Evolutionary conservation across 331 rosid genomes (phyloP), one percentile per base, ranked within the genome.

Genomic region (Spiraea crenata): DNA sequence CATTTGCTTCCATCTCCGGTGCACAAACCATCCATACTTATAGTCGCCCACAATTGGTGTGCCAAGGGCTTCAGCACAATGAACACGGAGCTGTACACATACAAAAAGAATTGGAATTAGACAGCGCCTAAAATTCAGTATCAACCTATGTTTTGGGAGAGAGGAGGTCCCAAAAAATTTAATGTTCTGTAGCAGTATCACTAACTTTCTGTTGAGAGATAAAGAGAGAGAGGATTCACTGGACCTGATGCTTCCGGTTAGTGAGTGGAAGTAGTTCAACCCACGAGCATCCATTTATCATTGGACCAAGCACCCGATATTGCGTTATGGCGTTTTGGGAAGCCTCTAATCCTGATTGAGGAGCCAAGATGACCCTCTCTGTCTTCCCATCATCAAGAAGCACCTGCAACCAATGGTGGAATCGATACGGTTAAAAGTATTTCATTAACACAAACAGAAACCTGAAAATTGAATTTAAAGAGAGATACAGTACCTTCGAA

Each of bases 31-130:
- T 35, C 99, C 99, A 11, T 93, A 93, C 82, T 85, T 90, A 52
- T 89, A 93, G 80, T 93, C 99, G 2, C 99, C 98, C 69, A 93
- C 95, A 42, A 93, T 93, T 9, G 99, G 97, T 0, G 97, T 90
- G 65, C 99, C 97, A 35, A 93, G 92, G 66, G 99, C 99, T 86
- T 93, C 97, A 42, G 99, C 97, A 49, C 99, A 93, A 80, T 93
- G 99, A 54, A 93, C 96, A n/a, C 97, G 90, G 67, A 93, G 84
- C 99, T 91, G 83, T 42, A 76, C 57, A 72, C 76, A 39, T 5
- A 63, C 62, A 25, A 17, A 25, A 19, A 60, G n/a, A 50, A 70
- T 4, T 17, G 16, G 60, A 65, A 77, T 61, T 69, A 76, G 50
- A 40, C 17, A 9, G 19, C 3, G 6, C 9, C 37, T 67, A 11